Evolutionary conservation across 768 basidiomycete species (phyloP).

Genomic region (Lactarius hengduanensis): DNA sequence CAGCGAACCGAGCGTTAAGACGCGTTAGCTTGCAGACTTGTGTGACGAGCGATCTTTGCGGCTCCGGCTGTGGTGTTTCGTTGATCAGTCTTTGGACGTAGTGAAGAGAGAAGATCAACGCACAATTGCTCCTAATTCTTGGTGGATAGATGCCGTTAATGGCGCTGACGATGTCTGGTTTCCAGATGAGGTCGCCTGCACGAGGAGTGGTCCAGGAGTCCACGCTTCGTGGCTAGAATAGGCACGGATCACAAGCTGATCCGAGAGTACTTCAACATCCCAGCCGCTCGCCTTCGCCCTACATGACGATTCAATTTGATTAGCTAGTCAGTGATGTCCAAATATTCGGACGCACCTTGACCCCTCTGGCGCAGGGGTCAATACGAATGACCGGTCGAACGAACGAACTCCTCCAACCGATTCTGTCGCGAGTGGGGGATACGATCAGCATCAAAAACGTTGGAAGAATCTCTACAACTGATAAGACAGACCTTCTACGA

Average conservation of each 20-base stretch:
- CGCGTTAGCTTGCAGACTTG: constrained; percentile 72
- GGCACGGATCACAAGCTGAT: constrained; percentile 78
- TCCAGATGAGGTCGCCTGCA: constrained; percentile 50
- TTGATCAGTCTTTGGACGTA: constrained; percentile 20
- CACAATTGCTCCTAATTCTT: constrained; percentile 57
- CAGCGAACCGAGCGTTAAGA: constrained; percentile 73
- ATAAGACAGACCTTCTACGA: constrained; percentile 71
- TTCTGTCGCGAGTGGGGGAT: constrained; percentile 39
- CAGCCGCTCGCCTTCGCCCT: constrained; percentile 84
- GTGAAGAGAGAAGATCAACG: constrained; percentile 13
- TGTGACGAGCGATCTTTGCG: constrained; percentile 66
- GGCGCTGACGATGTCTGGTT: constrained; percentile 31
- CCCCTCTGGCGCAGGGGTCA: constrained; percentile 75
- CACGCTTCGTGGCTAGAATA: constrained; percentile 84
- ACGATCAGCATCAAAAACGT: not conserved
- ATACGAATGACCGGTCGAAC: constrained; percentile 89
- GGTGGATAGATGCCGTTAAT: constrained; percentile 43
- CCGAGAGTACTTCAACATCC: constrained; percentile 88
- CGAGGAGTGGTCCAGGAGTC: constrained; percentile 68
- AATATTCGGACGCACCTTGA: constrained; percentile 63
- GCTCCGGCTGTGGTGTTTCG: constrained; percentile 51
- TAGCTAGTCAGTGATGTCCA: constrained; percentile 16
- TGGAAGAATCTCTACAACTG: not conserved
- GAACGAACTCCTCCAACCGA: constrained; percentile 80
- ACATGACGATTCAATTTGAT: constrained; percentile 19